phyloP scores from a whole-genome alignment of 192 early-diverging fungal genomes.

The Umbelopsis isabellina region DNA sequence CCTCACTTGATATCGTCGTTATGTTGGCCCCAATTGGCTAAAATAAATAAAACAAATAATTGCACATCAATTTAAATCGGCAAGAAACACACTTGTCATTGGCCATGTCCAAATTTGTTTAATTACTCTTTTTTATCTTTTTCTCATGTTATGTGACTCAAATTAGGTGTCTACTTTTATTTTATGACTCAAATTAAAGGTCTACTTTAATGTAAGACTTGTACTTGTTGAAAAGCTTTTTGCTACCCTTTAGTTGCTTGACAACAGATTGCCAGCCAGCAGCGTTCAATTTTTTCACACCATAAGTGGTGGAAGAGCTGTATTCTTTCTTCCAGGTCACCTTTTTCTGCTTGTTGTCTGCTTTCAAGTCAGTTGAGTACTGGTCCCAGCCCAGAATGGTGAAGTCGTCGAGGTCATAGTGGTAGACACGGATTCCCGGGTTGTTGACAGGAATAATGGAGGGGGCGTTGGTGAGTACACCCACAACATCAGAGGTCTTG shows the following conservation, averaged over 20 bases:
- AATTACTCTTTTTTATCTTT: background rate
- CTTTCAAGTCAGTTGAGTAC: slow-evolving; percentile 33
- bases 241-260: background rate
- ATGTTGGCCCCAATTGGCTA: no score
- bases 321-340: slow-evolving; percentile 34
- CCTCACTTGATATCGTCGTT: no score
- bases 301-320: slow-evolving; percentile 28
- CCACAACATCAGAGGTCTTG: slow-evolving; percentile 18
- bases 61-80: no score
- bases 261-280: slow-evolving; percentile 14
- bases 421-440: slow-evolving; percentile 42
- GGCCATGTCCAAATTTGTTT: no score
- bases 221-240: slow-evolving; percentile 12
- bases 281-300: slow-evolving; percentile 22
- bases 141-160: background rate
- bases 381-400: slow-evolving; percentile 37
- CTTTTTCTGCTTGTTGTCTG: slow-evolving; percentile 21
- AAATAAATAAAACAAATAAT: no score
- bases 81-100: no score
- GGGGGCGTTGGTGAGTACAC: slow-evolving; percentile 40
- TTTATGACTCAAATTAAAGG: background rate
- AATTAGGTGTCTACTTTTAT: slow-evolving; percentile 2
- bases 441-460: slow-evolving; percentile 43
- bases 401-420: slow-evolving; percentile 27
- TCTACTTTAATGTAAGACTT: slow-evolving; percentile 7